Percentiles rank a stretch among this genome's conserved stretches.
phyloP scores from a whole-genome alignment of 192 early-diverging fungal genomes.

The Entrophospora sp. region DNA sequence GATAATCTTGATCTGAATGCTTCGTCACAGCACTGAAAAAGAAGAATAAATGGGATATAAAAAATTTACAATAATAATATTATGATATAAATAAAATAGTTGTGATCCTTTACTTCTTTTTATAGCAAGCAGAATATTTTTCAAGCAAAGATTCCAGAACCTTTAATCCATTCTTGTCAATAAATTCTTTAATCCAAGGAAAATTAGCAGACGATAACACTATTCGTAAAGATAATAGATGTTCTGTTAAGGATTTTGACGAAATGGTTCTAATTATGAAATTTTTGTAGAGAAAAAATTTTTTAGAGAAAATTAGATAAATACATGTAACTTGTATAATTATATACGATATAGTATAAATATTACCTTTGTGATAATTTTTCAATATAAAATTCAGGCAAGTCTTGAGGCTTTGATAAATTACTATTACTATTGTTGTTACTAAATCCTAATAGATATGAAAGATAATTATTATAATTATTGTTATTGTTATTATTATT shows the following conservation, averaged over 20 bases:
- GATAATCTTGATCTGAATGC: constrained; percentile 34
- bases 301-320: not conserved
- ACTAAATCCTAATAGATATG: too few species aligned
- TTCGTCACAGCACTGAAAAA: constrained; percentile 10
- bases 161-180: constrained; percentile 36
- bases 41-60: not conserved
- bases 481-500: too few species aligned
- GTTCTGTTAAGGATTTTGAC: constrained; percentile 33
- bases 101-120: constrained; percentile 27
- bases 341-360: too few species aligned
- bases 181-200: constrained; percentile 43
- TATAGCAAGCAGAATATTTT: constrained; percentile 27
- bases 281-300: not conserved
- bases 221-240: constrained; percentile 33
- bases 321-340: not conserved
- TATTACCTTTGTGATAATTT: constrained; percentile 20
- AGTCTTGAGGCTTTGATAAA: constrained; percentile 19
- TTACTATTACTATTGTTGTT: too few species aligned
- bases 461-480: too few species aligned
- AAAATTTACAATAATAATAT: not conserved
- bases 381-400: constrained; percentile 34
- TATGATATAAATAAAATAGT: not conserved
- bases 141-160: constrained; percentile 43
- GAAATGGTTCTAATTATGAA: constrained; percentile 24
- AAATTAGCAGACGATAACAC: constrained; percentile 34